Percentiles rank a stretch among this genome's conserved stretches.
phyloP scores from a whole-genome alignment of 129 eudicot genomes.

The Pseudognaphalium luteoalbum region DNA sequence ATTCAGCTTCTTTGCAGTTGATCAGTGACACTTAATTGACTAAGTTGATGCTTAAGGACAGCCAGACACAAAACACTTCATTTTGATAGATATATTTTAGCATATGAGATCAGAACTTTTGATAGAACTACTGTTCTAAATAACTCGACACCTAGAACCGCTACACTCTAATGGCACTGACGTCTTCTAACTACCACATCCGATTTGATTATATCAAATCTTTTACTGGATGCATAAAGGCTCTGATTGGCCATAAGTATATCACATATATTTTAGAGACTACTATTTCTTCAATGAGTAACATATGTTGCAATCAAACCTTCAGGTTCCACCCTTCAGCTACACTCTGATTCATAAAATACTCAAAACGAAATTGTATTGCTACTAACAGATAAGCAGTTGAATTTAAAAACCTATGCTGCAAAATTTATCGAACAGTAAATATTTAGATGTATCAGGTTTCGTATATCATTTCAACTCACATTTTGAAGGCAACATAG shows the following conservation, averaged over 20 bases:
- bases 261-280: not conserved
- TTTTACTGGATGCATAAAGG: not conserved
- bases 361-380: not conserved
- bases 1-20: not conserved
- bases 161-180: not conserved
- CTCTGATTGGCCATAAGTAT: not conserved
- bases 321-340: not conserved
- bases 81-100: not conserved
- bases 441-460: constrained; percentile 5
- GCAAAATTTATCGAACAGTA: not conserved
- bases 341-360: not conserved
- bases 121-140: not conserved
- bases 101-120: not conserved
- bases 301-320: not conserved
- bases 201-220: not conserved
- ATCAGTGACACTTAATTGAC: not conserved
- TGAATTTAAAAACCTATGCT: not conserved
- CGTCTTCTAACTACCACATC: not conserved
- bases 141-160: not conserved
- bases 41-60: not conserved
- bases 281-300: not conserved
- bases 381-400: not conserved
- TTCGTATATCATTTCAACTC: constrained; percentile 31
- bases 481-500: constrained; percentile 68
- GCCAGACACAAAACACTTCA: not conserved